Conservation (phyloP, 805 yeast species). For the Sporopachydermia lactativora region DNA sequence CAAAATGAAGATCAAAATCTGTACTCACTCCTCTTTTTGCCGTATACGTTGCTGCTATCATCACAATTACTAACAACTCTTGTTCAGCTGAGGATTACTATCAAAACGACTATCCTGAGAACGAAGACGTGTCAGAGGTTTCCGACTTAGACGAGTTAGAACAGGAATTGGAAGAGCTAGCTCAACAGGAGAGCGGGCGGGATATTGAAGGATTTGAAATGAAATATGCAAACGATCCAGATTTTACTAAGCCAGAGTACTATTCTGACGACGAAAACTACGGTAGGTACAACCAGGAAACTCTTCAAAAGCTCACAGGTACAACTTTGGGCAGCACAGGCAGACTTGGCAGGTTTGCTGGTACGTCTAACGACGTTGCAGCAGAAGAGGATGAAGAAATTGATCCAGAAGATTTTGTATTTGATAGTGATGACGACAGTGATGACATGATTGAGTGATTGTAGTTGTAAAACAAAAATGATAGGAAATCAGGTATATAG, state of each 20-base stretch:
- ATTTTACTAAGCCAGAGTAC: background rate
- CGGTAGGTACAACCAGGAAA: background rate
- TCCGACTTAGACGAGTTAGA: background rate
- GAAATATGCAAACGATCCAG: background rate
- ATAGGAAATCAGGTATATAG: too few relatives aligned
- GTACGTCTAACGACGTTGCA: too few relatives aligned
- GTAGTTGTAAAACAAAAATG: too few relatives aligned
- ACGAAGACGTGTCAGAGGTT: background rate
- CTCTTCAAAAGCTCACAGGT: background rate
- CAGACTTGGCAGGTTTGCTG: too few relatives aligned
- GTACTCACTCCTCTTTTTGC: too few relatives aligned
- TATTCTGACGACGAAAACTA: background rate
- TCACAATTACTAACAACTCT: background rate
- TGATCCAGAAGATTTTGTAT: background rate
- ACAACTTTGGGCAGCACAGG: too few relatives aligned
- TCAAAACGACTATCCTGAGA: conserved; percentile 1
- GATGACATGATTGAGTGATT: background rate
- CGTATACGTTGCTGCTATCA: too few relatives aligned
- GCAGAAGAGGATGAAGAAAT: background rate
- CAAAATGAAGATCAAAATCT: too few relatives aligned
- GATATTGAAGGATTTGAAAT: background rate
- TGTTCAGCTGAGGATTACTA: background rate
- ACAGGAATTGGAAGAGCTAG: background rate
- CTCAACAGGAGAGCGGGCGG: background rate
- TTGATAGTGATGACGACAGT: background rate